Percentiles rank a stretch among this genome's conserved stretches.
phyloP scores from a whole-genome alignment of 192 early-diverging fungal species.

The Coemansia sp. region DNA sequence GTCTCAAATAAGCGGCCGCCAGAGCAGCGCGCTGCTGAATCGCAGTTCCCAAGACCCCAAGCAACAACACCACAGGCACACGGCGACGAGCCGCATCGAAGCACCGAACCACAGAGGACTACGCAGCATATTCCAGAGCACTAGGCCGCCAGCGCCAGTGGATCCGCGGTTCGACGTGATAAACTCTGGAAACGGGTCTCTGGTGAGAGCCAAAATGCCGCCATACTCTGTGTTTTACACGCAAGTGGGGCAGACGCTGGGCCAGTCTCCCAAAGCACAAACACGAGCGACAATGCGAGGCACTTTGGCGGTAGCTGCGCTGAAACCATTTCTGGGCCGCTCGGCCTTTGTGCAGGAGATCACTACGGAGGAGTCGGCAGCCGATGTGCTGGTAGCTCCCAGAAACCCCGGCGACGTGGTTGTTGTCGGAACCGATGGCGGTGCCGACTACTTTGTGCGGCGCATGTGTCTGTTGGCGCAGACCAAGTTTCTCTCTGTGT shows the following conservation, averaged over 20 bases:
- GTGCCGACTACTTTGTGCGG: conserved; percentile 62
- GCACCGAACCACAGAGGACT: conserved; percentile 9
- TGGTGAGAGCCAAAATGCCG: conserved; percentile 34
- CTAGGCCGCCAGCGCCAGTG: conserved; percentile 21
- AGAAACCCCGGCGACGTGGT: conserved; percentile 62
- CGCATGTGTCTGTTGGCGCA: conserved; percentile 62
- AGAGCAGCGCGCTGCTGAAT: conserved; percentile 8
- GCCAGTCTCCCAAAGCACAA: conserved; percentile 19
- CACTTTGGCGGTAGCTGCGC: conserved; percentile 18
- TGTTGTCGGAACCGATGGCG: conserved; percentile 59
- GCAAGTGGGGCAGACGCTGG: conserved; percentile 31
- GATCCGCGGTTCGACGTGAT: conserved; percentile 40
- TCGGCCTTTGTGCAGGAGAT: conserved; percentile 41
- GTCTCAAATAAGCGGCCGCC: neutral
- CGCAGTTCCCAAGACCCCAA: neutral
- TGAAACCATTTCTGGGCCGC: conserved; percentile 41
- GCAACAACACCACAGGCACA: neutral
- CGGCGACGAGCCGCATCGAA: neutral
- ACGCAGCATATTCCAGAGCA: conserved; percentile 20
- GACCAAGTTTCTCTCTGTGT: conserved; percentile 33
- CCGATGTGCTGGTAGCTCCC: conserved; percentile 69
- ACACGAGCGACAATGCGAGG: conserved; percentile 20
- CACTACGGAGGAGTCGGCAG: conserved; percentile 55
- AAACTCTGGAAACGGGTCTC: conserved; percentile 8
- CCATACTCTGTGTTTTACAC: conserved; percentile 42